Evolutionary conservation across 139 green algal genomes (phyloP).

Genomic region (Coelastrella sp.): DNA sequence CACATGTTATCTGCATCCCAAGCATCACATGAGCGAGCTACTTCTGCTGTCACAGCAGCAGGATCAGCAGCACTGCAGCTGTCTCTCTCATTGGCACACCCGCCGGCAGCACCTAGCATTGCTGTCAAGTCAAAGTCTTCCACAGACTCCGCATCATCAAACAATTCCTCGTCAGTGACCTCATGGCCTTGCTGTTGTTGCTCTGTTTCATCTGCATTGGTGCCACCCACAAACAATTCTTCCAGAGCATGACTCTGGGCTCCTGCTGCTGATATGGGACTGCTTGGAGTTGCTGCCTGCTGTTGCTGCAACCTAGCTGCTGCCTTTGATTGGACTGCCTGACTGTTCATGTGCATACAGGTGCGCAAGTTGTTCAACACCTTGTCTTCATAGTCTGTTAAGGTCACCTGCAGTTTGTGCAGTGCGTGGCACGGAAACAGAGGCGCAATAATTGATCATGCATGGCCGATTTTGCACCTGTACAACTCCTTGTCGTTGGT

Average conservation of each 20-base stretch:
- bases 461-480: too few relatives aligned
- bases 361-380: slow-evolving; percentile 76
- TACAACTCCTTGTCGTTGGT: too few relatives aligned
- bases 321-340: neutral
- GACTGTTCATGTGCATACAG: slow-evolving; percentile 71
- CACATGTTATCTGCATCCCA: slow-evolving; percentile 72
- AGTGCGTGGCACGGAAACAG: too few relatives aligned
- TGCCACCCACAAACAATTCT: slow-evolving; percentile 4
- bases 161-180: slow-evolving; percentile 44
- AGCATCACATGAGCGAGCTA: neutral
- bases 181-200: slow-evolving; percentile 43
- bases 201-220: neutral
- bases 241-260: slow-evolving; percentile 24
- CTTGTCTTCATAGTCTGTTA: slow-evolving; percentile 78
- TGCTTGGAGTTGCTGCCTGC: neutral
- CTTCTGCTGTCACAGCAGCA: neutral
- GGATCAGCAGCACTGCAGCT: neutral
- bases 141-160: slow-evolving; percentile 65
- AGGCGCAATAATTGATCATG: too few relatives aligned
- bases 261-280: neutral
- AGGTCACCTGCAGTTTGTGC: slow-evolving; percentile 65
- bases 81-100: neutral
- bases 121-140: slow-evolving; percentile 49
- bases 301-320: neutral
- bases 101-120: slow-evolving; percentile 9